Conservation (phyloP, 2,329 filamentous ascomycete species). For the Cyclaneusma minus region DNA sequence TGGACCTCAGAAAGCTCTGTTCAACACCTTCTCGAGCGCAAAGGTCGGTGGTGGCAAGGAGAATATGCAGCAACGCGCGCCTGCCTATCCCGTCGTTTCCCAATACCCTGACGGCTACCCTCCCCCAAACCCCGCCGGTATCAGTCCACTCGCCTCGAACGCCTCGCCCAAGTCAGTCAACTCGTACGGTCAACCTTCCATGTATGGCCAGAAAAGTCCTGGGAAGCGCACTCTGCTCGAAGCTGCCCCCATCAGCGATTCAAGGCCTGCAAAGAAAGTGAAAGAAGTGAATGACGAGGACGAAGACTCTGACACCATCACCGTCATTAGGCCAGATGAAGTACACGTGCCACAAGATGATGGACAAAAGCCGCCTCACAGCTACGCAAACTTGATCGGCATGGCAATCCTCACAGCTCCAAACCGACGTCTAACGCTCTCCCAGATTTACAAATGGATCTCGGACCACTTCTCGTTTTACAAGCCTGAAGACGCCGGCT, state of each 20-base stretch:
- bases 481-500: conserved; percentile 68
- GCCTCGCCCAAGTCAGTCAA: not conserved
- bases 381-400: conserved; percentile 87
- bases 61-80: conserved; percentile 34
- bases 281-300: conserved; percentile 37
- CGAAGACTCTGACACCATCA: conserved; percentile 41
- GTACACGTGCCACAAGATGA: conserved; percentile 70
- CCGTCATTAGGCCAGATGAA: conserved; percentile 79
- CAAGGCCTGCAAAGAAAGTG: conserved; percentile 49
- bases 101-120: conserved; percentile 3
- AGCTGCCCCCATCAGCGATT: conserved; percentile 56
- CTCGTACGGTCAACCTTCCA: conserved; percentile 26
- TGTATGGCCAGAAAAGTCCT: conserved; percentile 32
- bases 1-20: conserved; percentile 34
- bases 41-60: conserved; percentile 34
- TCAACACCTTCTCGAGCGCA: conserved; percentile 23
- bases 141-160: too few relatives aligned
- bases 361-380: conserved; percentile 76
- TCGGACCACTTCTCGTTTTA: conserved; percentile 91
- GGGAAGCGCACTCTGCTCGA: conserved; percentile 55
- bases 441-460: conserved; percentile 99
- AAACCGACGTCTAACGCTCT: conserved; percentile 68
- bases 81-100: conserved; percentile 14
- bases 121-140: not conserved
- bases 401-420: conserved; percentile 90